Evolutionary conservation across 208 protist genomes (phyloP), one percentile per base, ranked within the genome.

Genomic region (Crithidia expoeki): DNA sequence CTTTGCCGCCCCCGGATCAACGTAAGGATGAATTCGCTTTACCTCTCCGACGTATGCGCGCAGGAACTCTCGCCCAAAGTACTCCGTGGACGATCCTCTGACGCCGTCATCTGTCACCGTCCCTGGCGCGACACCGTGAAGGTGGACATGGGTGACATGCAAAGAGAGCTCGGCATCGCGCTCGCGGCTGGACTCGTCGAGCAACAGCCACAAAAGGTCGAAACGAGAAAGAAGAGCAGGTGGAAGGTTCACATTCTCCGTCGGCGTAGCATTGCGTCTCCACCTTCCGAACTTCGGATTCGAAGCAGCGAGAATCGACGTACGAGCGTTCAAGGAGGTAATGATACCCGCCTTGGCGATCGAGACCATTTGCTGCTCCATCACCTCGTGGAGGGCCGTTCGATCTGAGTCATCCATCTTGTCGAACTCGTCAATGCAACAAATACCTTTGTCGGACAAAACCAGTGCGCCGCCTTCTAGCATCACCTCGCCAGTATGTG

Each of bases 281-380:
- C 99, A 99, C 4, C 98, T 83, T 27, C 98, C 98, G 72, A 90
- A 99, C 23, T 95, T 94, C 0, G 99, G 99, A 82, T 99, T 99
- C 11, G 98, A 98, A 0, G 99, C 99, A 0, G 99, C 99, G 16
- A 99, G 84, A 68, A 99, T 98, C 0, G 98, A 94, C 1, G 98
- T 98, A 36, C 98, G 89, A 1, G 98, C 98, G 78, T 99, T 99
- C 33, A 99, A 78, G 10, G 98, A 99, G 0, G 98, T 99, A 53
- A 98, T 99, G 68, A 99, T 99, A 53, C 99, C 99, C 4, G 98
- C 98, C 88, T 99, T 99, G 16, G 98, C 98, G 75, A 99, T 99
- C 10, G 98, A 99, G n/a, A 99, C 96, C 28, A 98, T 98, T 82
- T 99, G 98, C 81, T 99, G 98, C 79, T 99, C 98, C 98, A 99